Percentiles rank a stretch among this genome's conserved stretches.
Conservation (phyloP, 2,329 filamentous ascomycete genomes). For the Fusarium luffae region DNA sequence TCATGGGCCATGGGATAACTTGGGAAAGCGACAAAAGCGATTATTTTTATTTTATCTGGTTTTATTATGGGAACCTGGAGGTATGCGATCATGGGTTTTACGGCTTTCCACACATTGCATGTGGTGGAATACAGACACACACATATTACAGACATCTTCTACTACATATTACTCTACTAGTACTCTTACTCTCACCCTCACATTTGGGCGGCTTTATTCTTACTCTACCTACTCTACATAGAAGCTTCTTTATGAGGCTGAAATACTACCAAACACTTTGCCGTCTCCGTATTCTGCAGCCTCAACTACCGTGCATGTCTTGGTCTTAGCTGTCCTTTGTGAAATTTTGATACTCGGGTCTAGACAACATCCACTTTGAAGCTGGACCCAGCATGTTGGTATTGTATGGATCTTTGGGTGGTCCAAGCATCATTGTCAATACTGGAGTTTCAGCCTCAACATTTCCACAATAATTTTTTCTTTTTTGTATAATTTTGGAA, state of each 20-base stretch:
- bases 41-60: conserved; percentile 1
- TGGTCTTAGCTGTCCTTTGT: not conserved
- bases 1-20: conserved; percentile 13
- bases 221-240: conserved; percentile 20
- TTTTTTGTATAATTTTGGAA: not conserved
- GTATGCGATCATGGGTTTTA: conserved; percentile 31
- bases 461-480: conserved; percentile 1
- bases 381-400: not conserved
- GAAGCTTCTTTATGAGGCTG: conserved; percentile 11
- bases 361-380: conserved; percentile 14
- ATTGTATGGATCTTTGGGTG: conserved; percentile 1
- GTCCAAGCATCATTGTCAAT: conserved; percentile 1
- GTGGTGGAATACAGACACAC: conserved; percentile 8
- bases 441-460: conserved; percentile 29
- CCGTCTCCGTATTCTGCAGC: conserved; percentile 26
- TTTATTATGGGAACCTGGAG: conserved; percentile 9
- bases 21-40: conserved; percentile 40
- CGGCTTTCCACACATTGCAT: conserved; percentile 12
- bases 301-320: conserved; percentile 17
- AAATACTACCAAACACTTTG: conserved; percentile 25
- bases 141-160: not conserved
- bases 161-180: conserved; percentile 25
- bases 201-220: conserved; percentile 19
- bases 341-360: conserved; percentile 3
- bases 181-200: conserved; percentile 11